Evolutionary conservation across 495 filamentous ascomycete species (phyloP).

Genomic region (Poronia punctata): DNA sequence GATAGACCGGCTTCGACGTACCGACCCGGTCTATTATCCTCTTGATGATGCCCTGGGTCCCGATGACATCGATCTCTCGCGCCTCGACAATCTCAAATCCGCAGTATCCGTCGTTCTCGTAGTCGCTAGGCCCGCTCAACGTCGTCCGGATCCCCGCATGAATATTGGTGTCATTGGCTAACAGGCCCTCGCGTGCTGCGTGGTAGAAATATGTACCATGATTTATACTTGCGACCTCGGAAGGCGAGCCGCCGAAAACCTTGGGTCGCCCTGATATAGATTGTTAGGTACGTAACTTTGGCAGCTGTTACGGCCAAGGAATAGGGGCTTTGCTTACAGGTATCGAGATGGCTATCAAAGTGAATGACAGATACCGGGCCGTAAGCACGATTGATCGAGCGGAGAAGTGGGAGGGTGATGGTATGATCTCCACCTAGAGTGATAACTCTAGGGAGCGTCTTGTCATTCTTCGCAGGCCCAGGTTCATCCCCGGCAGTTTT

Average conservation of each 20-base stretch:
- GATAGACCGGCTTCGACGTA: constrained; percentile 58
- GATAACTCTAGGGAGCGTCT: constrained; percentile 54
- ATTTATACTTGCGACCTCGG: constrained; percentile 61
- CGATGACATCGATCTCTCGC: constrained; percentile 65
- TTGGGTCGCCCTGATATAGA: constrained; percentile 54
- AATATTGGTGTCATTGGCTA: constrained; percentile 60
- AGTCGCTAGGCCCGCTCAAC: constrained; percentile 65
- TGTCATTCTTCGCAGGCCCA: constrained; percentile 45
- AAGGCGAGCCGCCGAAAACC: constrained; percentile 51
- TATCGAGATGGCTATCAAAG: constrained; percentile 79
- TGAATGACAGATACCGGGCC: constrained; percentile 77
- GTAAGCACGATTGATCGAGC: constrained; percentile 70
- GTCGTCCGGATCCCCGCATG: constrained; percentile 76
- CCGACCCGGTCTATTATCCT: constrained; percentile 57
- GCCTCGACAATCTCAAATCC: constrained; percentile 65
- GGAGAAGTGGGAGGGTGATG: constrained; percentile 69
- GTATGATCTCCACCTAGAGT: constrained; percentile 82
- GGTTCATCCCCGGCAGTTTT: constrained; percentile 39
- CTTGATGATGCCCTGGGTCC: constrained; percentile 56
- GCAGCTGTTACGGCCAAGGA: constrained; percentile 47
- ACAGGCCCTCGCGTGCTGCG: constrained; percentile 67
- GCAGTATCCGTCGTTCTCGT: constrained; percentile 58
- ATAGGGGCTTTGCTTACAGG: constrained; percentile 63
- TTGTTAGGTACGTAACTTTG: not conserved
- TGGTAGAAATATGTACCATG: constrained; percentile 87